phyloP scores from a whole-genome alignment of 129 eudicot genomes.

The Kitagawia praeruptora region DNA sequence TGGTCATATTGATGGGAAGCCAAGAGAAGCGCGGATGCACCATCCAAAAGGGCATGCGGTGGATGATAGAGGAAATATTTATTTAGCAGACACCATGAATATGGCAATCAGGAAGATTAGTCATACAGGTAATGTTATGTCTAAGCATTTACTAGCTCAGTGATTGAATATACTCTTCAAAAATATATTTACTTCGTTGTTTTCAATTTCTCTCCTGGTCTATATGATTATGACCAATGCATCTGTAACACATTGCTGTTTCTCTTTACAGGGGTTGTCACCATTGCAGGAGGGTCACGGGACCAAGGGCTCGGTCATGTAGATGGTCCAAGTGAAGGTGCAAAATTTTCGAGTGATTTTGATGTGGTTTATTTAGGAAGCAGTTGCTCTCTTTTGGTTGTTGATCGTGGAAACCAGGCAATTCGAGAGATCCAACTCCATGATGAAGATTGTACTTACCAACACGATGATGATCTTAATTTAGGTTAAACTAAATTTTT shows the following conservation, averaged over 20 bases:
- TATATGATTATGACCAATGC: neutral
- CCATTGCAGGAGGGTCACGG: slow-evolving; percentile 86
- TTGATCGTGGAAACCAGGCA: slow-evolving; percentile 91
- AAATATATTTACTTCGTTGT: neutral
- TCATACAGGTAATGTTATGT: slow-evolving; percentile 44
- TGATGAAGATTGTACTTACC: slow-evolving; percentile 59
- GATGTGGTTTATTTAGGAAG: slow-evolving; percentile 63
- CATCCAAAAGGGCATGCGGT: slow-evolving; percentile 78
- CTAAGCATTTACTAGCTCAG: neutral
- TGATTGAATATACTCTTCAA: neutral
- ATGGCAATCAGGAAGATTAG: slow-evolving; percentile 90
- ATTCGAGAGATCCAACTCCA: slow-evolving; percentile 90
- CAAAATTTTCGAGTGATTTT: slow-evolving; percentile 80
- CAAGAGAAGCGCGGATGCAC: slow-evolving; percentile 79
- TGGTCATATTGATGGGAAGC: slow-evolving; percentile 88
- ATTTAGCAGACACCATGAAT: slow-evolving; percentile 85
- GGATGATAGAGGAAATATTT: slow-evolving; percentile 77
- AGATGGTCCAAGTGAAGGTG: slow-evolving; percentile 91
- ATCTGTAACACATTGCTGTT: neutral
- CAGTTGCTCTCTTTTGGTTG: slow-evolving; percentile 74
- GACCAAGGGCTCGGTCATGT: slow-evolving; percentile 64
- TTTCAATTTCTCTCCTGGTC: neutral
- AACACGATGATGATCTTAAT: slow-evolving; percentile 50
- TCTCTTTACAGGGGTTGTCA: slow-evolving; percentile 61
- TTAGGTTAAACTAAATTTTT: slow-evolving; percentile 39